A percentile compares a stretch with the other conserved stretches of the same genome.
Evolutionary conservation across 2,329 filamentous ascomycete genomes (phyloP).

Genomic region (Aspergillus luchuensis): DNA sequence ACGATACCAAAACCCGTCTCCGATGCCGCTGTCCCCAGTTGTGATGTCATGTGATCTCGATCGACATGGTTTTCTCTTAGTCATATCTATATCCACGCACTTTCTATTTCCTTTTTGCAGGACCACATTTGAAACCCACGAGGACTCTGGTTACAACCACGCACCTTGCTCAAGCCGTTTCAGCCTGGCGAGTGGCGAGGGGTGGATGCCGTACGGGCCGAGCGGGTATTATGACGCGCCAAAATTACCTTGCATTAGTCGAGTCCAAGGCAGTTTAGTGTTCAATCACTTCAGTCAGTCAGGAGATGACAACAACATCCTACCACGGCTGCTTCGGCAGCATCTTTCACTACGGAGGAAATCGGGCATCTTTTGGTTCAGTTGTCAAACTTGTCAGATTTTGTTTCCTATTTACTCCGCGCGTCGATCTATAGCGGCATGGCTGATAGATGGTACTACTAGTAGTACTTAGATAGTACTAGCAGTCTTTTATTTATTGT

Average conservation of each 20-base stretch:
- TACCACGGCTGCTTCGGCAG: constrained; percentile 8
- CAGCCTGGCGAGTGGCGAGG: constrained; percentile 1
- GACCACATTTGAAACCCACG: too few relatives aligned
- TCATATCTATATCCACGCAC: not conserved
- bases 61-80: not conserved
- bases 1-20: not conserved
- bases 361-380: not conserved
- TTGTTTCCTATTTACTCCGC: not conserved
- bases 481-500: too few relatives aligned
- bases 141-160: not conserved
- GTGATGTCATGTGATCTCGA: not conserved
- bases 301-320: constrained; percentile 6
- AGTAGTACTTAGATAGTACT: too few relatives aligned
- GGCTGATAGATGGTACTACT: too few relatives aligned
- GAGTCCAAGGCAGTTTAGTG: not conserved
- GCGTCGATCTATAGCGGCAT: not conserved
- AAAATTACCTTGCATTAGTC: constrained; percentile 4
- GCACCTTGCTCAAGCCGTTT: not conserved
- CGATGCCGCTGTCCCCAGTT: not conserved
- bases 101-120: not conserved
- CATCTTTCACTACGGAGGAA: constrained; percentile 1
- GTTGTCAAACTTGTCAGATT: not conserved
- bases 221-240: constrained; percentile 8
- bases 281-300: not conserved
- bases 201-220: constrained; percentile 9